Conservation (phyloP, 352 stramenopile species). For the Phytophthora tentaculata region DNA sequence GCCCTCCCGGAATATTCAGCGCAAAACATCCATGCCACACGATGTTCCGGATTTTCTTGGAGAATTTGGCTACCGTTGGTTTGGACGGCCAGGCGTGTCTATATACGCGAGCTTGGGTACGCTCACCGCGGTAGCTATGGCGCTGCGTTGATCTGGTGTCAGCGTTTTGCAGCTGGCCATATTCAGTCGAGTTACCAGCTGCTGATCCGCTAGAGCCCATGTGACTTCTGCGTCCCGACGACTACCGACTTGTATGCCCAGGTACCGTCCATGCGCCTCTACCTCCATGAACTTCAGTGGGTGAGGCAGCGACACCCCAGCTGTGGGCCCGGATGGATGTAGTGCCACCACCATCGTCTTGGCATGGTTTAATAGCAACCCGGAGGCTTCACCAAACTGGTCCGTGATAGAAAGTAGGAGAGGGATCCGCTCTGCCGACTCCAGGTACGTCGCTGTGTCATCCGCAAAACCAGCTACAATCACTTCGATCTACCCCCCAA, state of each 20-base stretch:
- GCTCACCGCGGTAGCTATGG: neutral
- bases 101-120: constrained; percentile 11
- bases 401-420: neutral
- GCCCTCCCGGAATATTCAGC: no score
- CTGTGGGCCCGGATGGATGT: neutral
- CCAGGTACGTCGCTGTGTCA: neutral
- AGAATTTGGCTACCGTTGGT: no score
- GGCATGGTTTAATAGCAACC: no score
- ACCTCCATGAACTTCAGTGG: neutral
- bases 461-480: neutral
- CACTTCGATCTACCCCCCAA: neutral
- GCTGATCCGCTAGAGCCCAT: neutral
- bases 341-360: no score
- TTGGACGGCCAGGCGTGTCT: no score
- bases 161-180: neutral
- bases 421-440: neutral
- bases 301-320: neutral
- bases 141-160: constrained; percentile 7
- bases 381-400: neutral
- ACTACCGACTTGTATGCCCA: constrained; percentile 6
- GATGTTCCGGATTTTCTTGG: no score
- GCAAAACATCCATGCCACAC: no score
- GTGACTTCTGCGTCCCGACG: neutral
- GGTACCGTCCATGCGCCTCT: neutral
- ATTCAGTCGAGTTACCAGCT: neutral